Conservation (phyloP, 768 basidiomycete genomes). For the Mycena leptocephala region DNA sequence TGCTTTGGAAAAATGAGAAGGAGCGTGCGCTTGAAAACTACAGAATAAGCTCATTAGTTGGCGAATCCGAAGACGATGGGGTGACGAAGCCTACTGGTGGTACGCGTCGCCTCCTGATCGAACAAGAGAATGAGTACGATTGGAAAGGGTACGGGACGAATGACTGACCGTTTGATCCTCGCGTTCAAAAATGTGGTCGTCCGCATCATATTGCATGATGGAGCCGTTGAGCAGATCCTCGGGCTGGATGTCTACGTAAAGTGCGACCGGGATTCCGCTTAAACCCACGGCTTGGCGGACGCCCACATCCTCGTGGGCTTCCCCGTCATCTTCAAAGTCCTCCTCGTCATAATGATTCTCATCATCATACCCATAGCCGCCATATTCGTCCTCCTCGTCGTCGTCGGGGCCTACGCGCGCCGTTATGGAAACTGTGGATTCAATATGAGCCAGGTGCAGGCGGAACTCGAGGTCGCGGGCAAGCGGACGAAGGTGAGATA, state of each 20-base stretch:
- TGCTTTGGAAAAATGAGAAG: slow-evolving; percentile 28
- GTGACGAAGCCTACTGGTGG: too few species aligned
- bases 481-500: neutral
- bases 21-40: slow-evolving; percentile 28
- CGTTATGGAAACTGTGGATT: neutral
- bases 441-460: neutral
- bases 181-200: neutral
- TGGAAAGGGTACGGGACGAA: too few species aligned
- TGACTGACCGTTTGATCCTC: neutral
- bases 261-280: neutral
- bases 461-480: neutral
- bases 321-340: neutral
- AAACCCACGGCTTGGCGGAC: neutral
- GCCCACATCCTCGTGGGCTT: neutral
- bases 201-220: neutral
- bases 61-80: neutral
- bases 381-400: neutral
- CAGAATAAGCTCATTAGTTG: too few species aligned
- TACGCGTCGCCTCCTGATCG: too few species aligned
- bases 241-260: neutral
- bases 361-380: neutral
- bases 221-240: neutral
- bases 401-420: neutral
- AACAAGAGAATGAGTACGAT: too few species aligned
- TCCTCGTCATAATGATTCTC: neutral